A percentile compares a stretch with the other conserved stretches of the same genome.
phyloP scores from a whole-genome alignment of 495 filamentous ascomycete genomes.

The Penicillium malachiteum region DNA sequence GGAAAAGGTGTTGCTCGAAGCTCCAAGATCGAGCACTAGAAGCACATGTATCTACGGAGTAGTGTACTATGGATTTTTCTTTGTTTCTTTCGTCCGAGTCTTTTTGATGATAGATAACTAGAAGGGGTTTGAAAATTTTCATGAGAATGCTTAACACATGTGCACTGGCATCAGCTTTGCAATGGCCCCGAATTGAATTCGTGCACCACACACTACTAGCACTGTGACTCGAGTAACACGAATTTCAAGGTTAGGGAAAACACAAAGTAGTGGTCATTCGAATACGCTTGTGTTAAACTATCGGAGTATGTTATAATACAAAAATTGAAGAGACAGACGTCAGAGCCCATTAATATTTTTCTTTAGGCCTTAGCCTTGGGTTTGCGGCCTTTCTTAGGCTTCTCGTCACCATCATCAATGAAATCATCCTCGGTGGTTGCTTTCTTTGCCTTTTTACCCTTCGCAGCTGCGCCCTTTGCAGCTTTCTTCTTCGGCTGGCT shows the following conservation, averaged over 20 bases:
- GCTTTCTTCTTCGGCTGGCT: conserved; percentile 79
- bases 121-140: too few species aligned
- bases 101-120: too few species aligned
- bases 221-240: too few species aligned
- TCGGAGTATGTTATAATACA: conserved; percentile 8
- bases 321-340: not conserved
- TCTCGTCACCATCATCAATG: conserved; percentile 46
- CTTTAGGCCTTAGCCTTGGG: conserved; percentile 42
- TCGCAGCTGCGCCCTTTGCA: conserved; percentile 49
- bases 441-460: conserved; percentile 59
- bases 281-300: too few species aligned
- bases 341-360: not conserved
- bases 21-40: not conserved
- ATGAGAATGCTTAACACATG: too few species aligned
- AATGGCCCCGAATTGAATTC: too few species aligned
- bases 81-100: too few species aligned
- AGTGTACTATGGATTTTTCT: too few species aligned
- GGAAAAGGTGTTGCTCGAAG: not conserved
- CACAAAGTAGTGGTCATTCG: not conserved
- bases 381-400: conserved; percentile 52
- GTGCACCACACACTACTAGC: too few species aligned
- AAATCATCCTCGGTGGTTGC: conserved; percentile 40
- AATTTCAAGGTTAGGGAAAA: not conserved
- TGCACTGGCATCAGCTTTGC: too few species aligned
- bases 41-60: too few species aligned